These are phyloP conservation scores for Eimeria necatrix DNA, from an alignment of 169 alveolate genomes.

Conservation along the genomic window DNA sequence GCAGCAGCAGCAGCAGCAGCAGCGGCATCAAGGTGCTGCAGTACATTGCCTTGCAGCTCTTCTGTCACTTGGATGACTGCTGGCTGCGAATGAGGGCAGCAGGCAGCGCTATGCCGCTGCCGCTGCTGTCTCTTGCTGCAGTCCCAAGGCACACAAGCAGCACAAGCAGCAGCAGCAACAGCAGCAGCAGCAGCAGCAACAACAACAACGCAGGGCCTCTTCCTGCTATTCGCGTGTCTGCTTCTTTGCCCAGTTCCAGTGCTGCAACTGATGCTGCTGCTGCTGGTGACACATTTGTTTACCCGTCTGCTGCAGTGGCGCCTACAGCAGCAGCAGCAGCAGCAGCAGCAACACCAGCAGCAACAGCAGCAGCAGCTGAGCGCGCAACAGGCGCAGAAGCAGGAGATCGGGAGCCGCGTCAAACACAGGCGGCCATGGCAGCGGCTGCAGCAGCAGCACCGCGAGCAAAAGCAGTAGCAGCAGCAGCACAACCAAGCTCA, in stretches of 20 bases:
- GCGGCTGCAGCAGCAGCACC: neutral
- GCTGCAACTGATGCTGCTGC: neutral
- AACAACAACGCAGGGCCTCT: neutral
- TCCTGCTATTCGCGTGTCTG: neutral
- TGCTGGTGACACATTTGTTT: neutral
- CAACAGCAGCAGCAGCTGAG: constrained; percentile 55
- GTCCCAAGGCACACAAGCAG: constrained; percentile 10
- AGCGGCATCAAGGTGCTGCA: constrained; percentile 43
- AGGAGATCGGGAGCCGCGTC: constrained; percentile 56
- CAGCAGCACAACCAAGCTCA: neutral
- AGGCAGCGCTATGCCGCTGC: constrained; percentile 56
- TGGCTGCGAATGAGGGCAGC: constrained; percentile 73
- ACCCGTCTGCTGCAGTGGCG: neutral
- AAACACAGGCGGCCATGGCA: constrained; percentile 68
- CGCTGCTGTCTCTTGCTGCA: constrained; percentile 26
- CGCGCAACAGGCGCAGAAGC: neutral
- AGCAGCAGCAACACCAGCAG: constrained; percentile 25
- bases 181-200: neutral
- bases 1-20: constrained; percentile 45
- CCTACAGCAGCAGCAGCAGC: constrained; percentile 17
- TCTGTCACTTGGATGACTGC: constrained; percentile 64
- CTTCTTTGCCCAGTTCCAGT: neutral
- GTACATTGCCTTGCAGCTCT: constrained; percentile 67
- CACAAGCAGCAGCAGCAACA: neutral
- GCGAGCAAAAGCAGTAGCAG: constrained; percentile 37